Conservation (phyloP, 192 early-diverging fungal species). For the Geranomyces michiganensis region DNA sequence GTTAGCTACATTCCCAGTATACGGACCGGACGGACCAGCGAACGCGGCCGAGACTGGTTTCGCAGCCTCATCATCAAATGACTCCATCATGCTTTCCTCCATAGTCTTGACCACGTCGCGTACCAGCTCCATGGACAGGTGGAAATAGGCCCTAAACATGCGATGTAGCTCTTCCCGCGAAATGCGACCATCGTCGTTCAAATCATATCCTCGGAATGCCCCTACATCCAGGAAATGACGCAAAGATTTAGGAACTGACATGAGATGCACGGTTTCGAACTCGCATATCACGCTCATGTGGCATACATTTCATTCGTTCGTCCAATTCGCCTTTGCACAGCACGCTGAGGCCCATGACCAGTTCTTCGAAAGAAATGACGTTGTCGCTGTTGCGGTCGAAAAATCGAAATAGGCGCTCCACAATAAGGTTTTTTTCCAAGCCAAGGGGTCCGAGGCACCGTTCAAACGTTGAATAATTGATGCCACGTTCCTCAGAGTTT, state of each 20-base stretch:
- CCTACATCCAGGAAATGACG: conserved; percentile 47
- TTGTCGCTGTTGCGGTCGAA: conserved; percentile 85
- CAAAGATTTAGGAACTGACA: too few species aligned
- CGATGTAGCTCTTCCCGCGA: conserved; percentile 79
- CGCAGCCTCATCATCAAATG: conserved; percentile 74
- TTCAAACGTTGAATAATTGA: conserved; percentile 79
- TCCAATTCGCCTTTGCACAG: conserved; percentile 87
- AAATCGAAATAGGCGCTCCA: conserved; percentile 82
- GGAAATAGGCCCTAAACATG: conserved; percentile 93
- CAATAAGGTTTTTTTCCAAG: conserved; percentile 81
- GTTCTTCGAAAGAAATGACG: conserved; percentile 78
- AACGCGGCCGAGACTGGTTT: conserved; percentile 92
- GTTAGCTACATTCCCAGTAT: conserved; percentile 38
- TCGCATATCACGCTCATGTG: neutral
- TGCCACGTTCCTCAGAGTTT: conserved; percentile 68
- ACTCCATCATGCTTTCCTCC: conserved; percentile 86
- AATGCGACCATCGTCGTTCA: conserved; percentile 84
- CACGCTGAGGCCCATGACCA: conserved; percentile 79
- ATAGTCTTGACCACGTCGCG: conserved; percentile 85
- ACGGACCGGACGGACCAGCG: conserved; percentile 54
- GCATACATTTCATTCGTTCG: conserved; percentile 83
- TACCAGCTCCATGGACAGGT: conserved; percentile 87
- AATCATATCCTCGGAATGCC: conserved; percentile 90
- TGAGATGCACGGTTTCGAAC: neutral
- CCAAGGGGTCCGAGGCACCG: conserved; percentile 85